Evolutionary conservation across 2,329 filamentous ascomycete species (phyloP).

Genomic region (Aspergillus eucalypticola): DNA sequence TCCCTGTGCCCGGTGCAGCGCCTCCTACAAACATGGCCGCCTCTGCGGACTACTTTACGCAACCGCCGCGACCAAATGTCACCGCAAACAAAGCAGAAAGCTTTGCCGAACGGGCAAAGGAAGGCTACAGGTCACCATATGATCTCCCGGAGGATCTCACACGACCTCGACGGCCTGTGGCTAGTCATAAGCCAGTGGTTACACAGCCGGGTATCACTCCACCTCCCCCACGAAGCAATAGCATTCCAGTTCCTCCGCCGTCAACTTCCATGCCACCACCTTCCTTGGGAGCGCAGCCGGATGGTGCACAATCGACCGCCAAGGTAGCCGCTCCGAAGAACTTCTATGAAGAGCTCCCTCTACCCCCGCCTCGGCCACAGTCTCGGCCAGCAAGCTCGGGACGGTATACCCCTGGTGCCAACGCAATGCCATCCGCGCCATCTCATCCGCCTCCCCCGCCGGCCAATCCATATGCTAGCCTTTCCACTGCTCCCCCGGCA

Average conservation of each 20-base stretch:
- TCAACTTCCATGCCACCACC: conserved; percentile 20
- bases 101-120: conserved; percentile 86
- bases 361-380: conserved; percentile 51
- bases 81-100: conserved; percentile 65
- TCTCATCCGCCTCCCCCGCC: conserved; percentile 17
- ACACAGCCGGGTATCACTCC: conserved; percentile 47
- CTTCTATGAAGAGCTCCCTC: conserved; percentile 78
- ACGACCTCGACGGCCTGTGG: conserved; percentile 62
- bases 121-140: conserved; percentile 90
- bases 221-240: conserved; percentile 64
- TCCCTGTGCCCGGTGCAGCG: conserved; percentile 27
- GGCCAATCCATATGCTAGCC: conserved; percentile 21
- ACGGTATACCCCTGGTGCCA: conserved; percentile 43
- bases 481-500: conserved; percentile 23
- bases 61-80: conserved; percentile 28
- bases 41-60: conserved; percentile 30
- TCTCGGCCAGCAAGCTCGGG: conserved; percentile 57
- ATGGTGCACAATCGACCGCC: conserved; percentile 33
- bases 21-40: conserved; percentile 18
- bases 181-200: conserved; percentile 57
- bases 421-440: conserved; percentile 23
- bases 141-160: conserved; percentile 88
- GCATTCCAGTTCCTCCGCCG: conserved; percentile 48
- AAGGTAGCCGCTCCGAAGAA: conserved; percentile 41
- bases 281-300: conserved; percentile 24